Evolutionary conservation across 306 rosid species (phyloP), one percentile per base, ranked within the genome.

Genomic region (Dalbergia cochinchinensis): DNA sequence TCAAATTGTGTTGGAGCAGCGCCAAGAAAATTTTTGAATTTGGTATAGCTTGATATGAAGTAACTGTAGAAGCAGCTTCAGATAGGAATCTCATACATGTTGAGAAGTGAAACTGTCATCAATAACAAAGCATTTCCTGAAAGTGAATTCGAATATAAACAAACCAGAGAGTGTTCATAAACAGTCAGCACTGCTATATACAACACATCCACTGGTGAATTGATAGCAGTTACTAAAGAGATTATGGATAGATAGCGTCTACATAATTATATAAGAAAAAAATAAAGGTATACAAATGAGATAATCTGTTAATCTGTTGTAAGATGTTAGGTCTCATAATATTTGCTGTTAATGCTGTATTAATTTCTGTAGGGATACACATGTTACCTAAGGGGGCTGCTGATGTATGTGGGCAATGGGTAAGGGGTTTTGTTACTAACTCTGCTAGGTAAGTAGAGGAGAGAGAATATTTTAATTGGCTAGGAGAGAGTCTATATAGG

Each of bases 71-170:
- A n/a, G 41, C 44, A 69, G 34, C 68, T 63, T 42, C 53, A 31
- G 54, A 63, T 48, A 13, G 69, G 14, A 19, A 77, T 53, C 16
- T 19, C 51, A 42, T 48, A 60, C 57, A 75, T 53, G n/a, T 15
- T 19, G 45, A 76, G 16, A 16, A 70, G 55, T 19, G 20, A 63
- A 61, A 62, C 37, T 48, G 55, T 35, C 16, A 71, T 18, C 44
- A 60, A 63, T 26, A 12, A n/a, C 48, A 62, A 63, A 61, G 58
- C 48, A 81, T 81, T 65, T 31, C 44, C 34, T 55, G 20, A 13
- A 18, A 67, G 2, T 11, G 10, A 48, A 59, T 63, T 33, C 7
- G 18, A 42, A 31, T 48, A 12, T 78, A 9, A 39, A 16, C 18
- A 11, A 64, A 65, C 13, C 22, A 20, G 22, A 20, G 22, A 20